Evolutionary conservation across 768 basidiomycete genomes (phyloP).

Genomic region (Termitomyces titanicus): DNA sequence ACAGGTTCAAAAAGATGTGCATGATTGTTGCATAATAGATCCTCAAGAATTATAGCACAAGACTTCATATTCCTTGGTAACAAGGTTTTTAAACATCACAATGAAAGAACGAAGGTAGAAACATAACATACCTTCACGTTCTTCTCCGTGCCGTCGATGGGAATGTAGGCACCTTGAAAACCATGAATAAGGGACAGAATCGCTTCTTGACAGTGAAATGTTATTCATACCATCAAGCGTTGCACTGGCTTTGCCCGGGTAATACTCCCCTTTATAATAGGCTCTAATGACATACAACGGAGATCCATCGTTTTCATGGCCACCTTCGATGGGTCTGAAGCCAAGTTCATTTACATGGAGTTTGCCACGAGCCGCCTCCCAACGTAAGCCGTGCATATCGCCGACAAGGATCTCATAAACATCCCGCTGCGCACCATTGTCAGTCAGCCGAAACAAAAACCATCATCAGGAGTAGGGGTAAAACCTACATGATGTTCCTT

Average conservation of each 20-base stretch:
- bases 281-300: slow-evolving; percentile 61
- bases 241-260: slow-evolving; percentile 65
- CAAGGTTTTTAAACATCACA: not conserved
- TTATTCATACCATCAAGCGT: slow-evolving; percentile 41
- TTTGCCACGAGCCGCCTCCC: slow-evolving; percentile 49
- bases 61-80: slow-evolving; percentile 34
- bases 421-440: slow-evolving; percentile 39
- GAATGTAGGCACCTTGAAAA: slow-evolving; percentile 49
- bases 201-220: not conserved
- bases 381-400: slow-evolving; percentile 49
- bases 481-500: slow-evolving; percentile 55
- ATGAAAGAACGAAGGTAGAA: not conserved
- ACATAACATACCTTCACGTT: slow-evolving; percentile 38
- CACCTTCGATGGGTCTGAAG: slow-evolving; percentile 61
- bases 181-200: not conserved
- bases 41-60: slow-evolving; percentile 28
- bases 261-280: slow-evolving; percentile 42
- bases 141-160: slow-evolving; percentile 50
- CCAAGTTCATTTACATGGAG: slow-evolving; percentile 43
- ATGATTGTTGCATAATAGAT: not conserved
- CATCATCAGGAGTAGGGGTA: not conserved
- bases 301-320: slow-evolving; percentile 58
- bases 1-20: not conserved
- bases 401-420: slow-evolving; percentile 73
- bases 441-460: not conserved